Conservation (phyloP, 164 flowering plant species). For the Litsea cubeba region DNA sequence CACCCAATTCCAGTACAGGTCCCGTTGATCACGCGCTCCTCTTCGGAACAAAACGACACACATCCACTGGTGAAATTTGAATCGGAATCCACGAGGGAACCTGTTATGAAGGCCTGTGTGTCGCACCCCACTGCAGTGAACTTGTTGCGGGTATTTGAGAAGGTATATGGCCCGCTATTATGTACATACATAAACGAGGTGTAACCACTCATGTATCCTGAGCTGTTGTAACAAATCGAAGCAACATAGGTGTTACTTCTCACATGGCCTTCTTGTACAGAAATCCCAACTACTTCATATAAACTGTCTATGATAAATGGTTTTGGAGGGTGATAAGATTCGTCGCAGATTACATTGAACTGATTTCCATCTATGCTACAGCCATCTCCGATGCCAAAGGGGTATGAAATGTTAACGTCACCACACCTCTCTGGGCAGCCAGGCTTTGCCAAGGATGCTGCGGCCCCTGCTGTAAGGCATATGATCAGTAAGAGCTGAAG, state of each 20-base stretch:
- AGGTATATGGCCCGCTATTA: not conserved
- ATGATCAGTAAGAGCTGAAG: not conserved
- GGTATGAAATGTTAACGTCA: slow-evolving; percentile 26
- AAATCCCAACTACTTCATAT: not conserved
- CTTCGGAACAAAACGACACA: not conserved
- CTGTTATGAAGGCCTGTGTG: not conserved
- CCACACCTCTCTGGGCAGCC: slow-evolving; percentile 27
- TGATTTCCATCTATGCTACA: not conserved
- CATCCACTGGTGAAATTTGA: not conserved
- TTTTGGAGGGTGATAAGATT: slow-evolving; percentile 4
- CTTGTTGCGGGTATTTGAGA: not conserved
- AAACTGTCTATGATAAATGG: not conserved
- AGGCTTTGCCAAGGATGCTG: not conserved
- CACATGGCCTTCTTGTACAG: not conserved
- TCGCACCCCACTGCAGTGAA: slow-evolving; percentile 15
- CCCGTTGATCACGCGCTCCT: not conserved
- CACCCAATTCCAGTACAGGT: slow-evolving; percentile 1
- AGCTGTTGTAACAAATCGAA: not conserved
- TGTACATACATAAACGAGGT: not conserved
- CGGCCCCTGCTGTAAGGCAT: not conserved
- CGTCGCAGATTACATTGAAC: slow-evolving; percentile 4
- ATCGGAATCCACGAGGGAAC: not conserved
- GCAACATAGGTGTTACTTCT: not conserved
- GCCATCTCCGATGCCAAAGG: slow-evolving; percentile 25
- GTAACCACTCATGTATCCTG: no score